These are phyloP conservation scores for Russula ochroleuca DNA, from an alignment of 768 basidiomycete genomes.

Conservation along the genomic window DNA sequence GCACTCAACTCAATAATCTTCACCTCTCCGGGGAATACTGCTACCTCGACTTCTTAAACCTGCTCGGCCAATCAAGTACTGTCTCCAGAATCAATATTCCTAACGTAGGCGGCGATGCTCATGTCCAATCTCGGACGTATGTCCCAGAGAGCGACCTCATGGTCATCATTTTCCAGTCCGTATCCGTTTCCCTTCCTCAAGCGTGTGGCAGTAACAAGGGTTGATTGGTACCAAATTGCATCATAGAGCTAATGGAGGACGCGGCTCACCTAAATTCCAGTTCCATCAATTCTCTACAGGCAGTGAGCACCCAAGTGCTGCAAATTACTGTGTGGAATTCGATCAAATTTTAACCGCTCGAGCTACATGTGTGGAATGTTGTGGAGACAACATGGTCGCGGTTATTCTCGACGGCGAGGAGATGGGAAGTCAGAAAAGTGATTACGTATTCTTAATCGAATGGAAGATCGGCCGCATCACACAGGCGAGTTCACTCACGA, in stretches of 20 bases:
- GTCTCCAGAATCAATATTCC: constrained; percentile 7
- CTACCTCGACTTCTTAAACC: constrained; percentile 10
- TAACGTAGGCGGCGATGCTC: constrained; percentile 1
- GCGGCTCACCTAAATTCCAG: neutral
- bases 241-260: constrained; percentile 1
- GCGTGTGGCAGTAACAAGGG: neutral
- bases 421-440: neutral
- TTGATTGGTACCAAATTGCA: neutral
- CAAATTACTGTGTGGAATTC: constrained; percentile 6
- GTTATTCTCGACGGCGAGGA: constrained; percentile 2
- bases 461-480: constrained; percentile 17
- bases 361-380: constrained; percentile 12
- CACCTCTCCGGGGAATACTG: constrained; percentile 1
- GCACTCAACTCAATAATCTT: neutral
- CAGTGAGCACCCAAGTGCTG: neutral
- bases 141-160: constrained; percentile 18
- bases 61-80: neutral
- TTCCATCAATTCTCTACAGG: constrained; percentile 22
- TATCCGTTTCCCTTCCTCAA: neutral
- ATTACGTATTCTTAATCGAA: constrained; percentile 12
- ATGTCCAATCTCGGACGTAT: constrained; percentile 14
- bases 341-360: neutral
- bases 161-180: constrained; percentile 10
- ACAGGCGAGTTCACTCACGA: neutral
- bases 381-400: constrained; percentile 18